Base-by-base conservation (phyloP, 306 rosid genomes). In the Pueraria montana region DNA sequence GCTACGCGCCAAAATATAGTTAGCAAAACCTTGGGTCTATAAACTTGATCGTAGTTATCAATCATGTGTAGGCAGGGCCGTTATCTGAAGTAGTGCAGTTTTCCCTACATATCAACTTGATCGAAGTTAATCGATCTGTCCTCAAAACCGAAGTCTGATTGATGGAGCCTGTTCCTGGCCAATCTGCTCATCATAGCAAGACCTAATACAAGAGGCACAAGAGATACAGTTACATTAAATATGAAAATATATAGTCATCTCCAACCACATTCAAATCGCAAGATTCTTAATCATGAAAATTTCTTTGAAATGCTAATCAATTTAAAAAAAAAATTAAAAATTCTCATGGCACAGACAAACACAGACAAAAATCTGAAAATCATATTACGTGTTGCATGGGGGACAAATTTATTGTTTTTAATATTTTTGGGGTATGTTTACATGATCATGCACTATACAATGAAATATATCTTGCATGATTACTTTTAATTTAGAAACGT, bases 161-260 rank as follows among this genome's bases (percentile, higher is more conserved):
- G 85, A 12, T 83, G 91, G 78, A 91, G 88, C 81, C 95, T 87
- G 90, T 76, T 95, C 79, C 84, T 85, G 20, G 92, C 85, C 80
- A 95, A 84, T 83, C 92, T 87, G 87, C 97, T 91, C 92, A 95
- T 85, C 83, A 87, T 83, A 72, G 94, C 94, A 78, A 95, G 92
- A 83, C 97, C 98, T 95, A 87, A 66, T 74, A 76, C 78, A 50
- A 67, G 49, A 46, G 75, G 46, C 38, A 48, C 23, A 85, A 27
- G 3, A 56, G 23, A 36, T 45, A 20, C 78, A 62, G 32, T 73
- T 49, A 84, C 30, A 78, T 52, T 30, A 58, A 43, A 53, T 30
- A 24, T 42, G 26, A 58, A 18, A 50, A 20, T 45, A 40, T 9
- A 23, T 40, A 55, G 43, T 79, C 45, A 74, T 80, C 32, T 71